Evolutionary conservation across 108 stramenopile genomes (phyloP), one percentile per base, ranked within the genome.

Genomic region (Skeletonema tropicum): DNA sequence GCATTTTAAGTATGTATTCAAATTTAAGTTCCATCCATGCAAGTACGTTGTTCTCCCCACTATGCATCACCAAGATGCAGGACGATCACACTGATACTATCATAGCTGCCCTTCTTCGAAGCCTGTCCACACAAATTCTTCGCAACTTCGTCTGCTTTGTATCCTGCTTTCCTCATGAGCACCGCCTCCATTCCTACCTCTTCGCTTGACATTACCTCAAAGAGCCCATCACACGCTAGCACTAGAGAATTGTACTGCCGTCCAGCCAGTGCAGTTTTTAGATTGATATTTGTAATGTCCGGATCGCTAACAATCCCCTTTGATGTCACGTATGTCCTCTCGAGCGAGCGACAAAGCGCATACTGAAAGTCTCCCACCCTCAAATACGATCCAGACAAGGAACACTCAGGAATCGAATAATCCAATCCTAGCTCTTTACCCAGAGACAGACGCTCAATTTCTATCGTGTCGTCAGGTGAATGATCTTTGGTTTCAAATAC

Each of bases 161-260:
- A 75, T 12, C 86, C 77, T 55, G 66, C 73, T 52, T 66, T 64
- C 38, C 88, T 70, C 88, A 88, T 78, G 26, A 77, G 80, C 25
- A 78, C 26, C 0, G 88, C 84, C 67, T 89, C 88, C 30, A 48
- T 65, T 7, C 84, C 90, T 19, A 89, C 88, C 75, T 94, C 89
- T 65, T 88, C 85, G 41, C 87, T 88, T 39, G 84, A 89, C 83
- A 91, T 90, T 31, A 92, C 90, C 68, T 92, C 89, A 79, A 89
- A 92, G 4, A 94, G 55, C 31, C 93, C 93, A 87, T 94, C 93
- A 25, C 82, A 86, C 12, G 93, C 89, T 10, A 86, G 63, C 4
- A 94, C 79, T 35, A 87, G 36, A n/a, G 85, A 61, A 48, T 85
- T 80, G 39, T 83, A 48, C 32, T 82, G 87, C 15, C 83, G 71